Evolutionary conservation across 495 filamentous ascomycete species (phyloP).

Genomic region (Halenospora varia): DNA sequence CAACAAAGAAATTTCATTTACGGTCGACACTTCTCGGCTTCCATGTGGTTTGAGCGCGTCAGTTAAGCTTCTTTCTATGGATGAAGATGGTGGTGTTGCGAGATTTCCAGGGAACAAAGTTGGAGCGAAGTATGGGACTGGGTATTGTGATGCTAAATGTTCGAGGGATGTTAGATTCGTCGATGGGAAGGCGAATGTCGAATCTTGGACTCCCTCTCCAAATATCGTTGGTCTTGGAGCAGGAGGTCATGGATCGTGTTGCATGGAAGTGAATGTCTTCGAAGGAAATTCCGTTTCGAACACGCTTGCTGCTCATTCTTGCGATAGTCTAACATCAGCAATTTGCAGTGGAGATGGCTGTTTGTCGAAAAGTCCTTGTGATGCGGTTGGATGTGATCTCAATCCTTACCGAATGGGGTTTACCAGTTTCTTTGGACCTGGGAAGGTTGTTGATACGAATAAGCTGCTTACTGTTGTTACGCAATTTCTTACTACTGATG

Average conservation of each 20-base stretch:
- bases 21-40: conserved; percentile 12
- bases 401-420: conserved; percentile 60
- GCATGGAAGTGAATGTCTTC: neutral
- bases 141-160: neutral
- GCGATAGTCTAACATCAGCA: neutral
- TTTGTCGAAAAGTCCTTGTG: conserved; percentile 58
- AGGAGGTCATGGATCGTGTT: conserved; percentile 45
- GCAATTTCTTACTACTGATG: conserved; percentile 29
- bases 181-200: conserved; percentile 25
- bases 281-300: neutral
- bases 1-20: neutral
- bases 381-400: conserved; percentile 70
- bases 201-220: conserved; percentile 44
- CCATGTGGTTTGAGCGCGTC: neutral
- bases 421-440: conserved; percentile 48
- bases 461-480: neutral
- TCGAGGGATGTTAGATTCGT: neutral
- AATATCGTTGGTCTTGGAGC: conserved; percentile 48
- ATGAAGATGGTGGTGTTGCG: neutral
- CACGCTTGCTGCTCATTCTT: neutral
- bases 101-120: neutral
- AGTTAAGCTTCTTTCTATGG: neutral
- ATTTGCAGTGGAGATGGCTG: conserved; percentile 33
- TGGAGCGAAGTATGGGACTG: neutral
- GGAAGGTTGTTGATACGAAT: neutral